Conservation (phyloP, 78 protist species). For the Monosiga brevicollis region DNA sequence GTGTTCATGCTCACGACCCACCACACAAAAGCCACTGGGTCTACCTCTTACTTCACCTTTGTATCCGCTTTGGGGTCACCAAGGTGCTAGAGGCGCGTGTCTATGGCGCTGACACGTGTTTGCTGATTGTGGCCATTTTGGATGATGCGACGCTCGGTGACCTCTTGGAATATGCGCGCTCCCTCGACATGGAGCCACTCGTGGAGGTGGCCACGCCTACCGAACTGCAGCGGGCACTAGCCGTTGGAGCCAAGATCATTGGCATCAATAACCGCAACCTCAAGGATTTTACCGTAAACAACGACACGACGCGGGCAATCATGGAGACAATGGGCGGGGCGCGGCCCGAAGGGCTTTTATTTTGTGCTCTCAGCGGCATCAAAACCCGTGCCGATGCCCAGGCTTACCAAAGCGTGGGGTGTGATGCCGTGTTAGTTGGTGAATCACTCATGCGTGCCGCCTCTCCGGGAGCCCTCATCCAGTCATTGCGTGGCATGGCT, state of each 20-base stretch:
- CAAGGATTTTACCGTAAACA: slow-evolving; percentile 13
- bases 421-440: slow-evolving; percentile 35
- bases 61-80: too few relatives aligned
- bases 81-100: slow-evolving; percentile 38
- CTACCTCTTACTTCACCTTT: too few relatives aligned
- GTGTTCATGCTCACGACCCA: background rate
- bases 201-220: slow-evolving; percentile 39
- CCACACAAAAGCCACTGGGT: background rate
- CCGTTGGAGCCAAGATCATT: slow-evolving; percentile 33
- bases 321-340: background rate
- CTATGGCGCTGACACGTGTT: slow-evolving; percentile 46
- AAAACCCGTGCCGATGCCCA: slow-evolving; percentile 17
- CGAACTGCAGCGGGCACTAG: slow-evolving; percentile 31
- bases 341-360: background rate
- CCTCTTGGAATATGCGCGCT: slow-evolving; percentile 6
- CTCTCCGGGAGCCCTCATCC: background rate
- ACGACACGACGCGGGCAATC: background rate
- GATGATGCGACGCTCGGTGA: background rate
- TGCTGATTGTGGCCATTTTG: slow-evolving; percentile 49
- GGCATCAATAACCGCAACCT: slow-evolving; percentile 64
- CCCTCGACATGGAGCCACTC: slow-evolving; percentile 52
- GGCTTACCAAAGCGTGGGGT: background rate
- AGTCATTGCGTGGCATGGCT: background rate
- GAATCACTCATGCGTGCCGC: slow-evolving; percentile 46
- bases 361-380: slow-evolving; percentile 31